Evolutionary conservation across 305 asterid species (phyloP).

Genomic region (Fraxinus paxiana): DNA sequence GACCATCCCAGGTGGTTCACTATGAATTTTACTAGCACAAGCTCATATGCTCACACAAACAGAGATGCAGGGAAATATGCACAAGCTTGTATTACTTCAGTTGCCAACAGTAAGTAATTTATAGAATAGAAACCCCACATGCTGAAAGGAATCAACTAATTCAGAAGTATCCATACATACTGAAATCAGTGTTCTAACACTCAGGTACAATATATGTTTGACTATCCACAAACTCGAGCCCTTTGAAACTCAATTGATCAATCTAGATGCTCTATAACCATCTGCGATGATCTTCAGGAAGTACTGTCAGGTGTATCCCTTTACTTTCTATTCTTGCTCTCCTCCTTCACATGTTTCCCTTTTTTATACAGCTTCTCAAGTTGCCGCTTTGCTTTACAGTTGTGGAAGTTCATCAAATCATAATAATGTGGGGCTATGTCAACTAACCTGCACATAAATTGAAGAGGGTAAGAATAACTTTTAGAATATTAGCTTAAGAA

Average conservation of each 20-base stretch:
- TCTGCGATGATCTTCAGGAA: not conserved
- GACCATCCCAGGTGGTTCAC: not conserved
- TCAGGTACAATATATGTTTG: slow-evolving; percentile 1
- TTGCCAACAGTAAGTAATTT: not conserved
- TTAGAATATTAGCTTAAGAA: not conserved
- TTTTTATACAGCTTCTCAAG: slow-evolving; percentile 75
- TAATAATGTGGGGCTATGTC: slow-evolving; percentile 91
- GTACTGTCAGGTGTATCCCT: not conserved
- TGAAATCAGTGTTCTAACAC: not conserved
- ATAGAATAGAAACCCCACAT: not conserved
- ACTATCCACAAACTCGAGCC: slow-evolving; percentile 5
- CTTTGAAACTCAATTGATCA: slow-evolving; percentile 19
- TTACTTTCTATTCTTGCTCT: slow-evolving; percentile 57
- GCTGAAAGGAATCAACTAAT: not conserved
- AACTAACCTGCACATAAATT: slow-evolving; percentile 57
- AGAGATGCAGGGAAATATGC: not conserved
- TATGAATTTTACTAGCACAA: not conserved
- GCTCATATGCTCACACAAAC: not conserved
- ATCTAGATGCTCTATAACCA: not conserved
- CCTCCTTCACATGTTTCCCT: slow-evolving; percentile 60
- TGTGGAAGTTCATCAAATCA: slow-evolving; percentile 78
- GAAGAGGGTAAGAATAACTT: not conserved
- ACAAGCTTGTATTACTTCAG: not conserved
- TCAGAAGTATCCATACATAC: slow-evolving; percentile 20
- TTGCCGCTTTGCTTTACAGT: slow-evolving; percentile 81